Base-by-base conservation (phyloP, 2,329 filamentous ascomycete genomes). In the Cercospora berteroae region DNA sequence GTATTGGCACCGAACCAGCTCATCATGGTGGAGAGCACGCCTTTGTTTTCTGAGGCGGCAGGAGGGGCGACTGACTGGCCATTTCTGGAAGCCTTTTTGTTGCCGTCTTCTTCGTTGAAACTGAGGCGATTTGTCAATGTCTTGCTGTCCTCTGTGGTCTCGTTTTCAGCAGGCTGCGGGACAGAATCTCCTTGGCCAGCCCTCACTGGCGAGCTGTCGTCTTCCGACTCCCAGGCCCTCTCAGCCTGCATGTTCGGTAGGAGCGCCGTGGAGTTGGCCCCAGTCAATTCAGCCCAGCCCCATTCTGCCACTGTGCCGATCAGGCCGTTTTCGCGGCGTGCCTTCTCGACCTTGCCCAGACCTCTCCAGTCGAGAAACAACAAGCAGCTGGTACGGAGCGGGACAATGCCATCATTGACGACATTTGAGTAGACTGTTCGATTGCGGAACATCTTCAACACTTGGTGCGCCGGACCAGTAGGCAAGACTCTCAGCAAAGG, bases 301-400 rank as follows among this genome's bases (percentile, higher is more conserved):
- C 94, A 97, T 64, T 92, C 92, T 31, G 95, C 93, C 70, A 98
- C 89, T 0, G 94, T 97, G 63, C 96, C 94, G 42, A 99, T 92
- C 29, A 98, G 83, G 0, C 94, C 94, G 68, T 94, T 96, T 77
- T 96, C 94, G 77, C 95, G 84, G 23, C 94, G 87, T 10, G 95
- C 94, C 79, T 99, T 99, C 72, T 98, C 93, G 1, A 99, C 95
- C 44, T 93, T 90, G 5, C 91, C 94, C 3, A 99, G 83, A 0
- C 95, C 95, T 79, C 94, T 91, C 95, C 95, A 99, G 77, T 99
- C 95, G 1, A 99, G 83, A 75, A 99, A 99, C 5, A 99, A 81
- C n/a, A 99, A 83, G 78, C 94, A 99, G 70, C 94, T 98, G 4
- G 95, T 99, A 23, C 95, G 88, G 36, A 99, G 82, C 2, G 95